Evolutionary conservation across 2,329 filamentous ascomycete genomes (phyloP).

Genomic region (Xylaria sp.): DNA sequence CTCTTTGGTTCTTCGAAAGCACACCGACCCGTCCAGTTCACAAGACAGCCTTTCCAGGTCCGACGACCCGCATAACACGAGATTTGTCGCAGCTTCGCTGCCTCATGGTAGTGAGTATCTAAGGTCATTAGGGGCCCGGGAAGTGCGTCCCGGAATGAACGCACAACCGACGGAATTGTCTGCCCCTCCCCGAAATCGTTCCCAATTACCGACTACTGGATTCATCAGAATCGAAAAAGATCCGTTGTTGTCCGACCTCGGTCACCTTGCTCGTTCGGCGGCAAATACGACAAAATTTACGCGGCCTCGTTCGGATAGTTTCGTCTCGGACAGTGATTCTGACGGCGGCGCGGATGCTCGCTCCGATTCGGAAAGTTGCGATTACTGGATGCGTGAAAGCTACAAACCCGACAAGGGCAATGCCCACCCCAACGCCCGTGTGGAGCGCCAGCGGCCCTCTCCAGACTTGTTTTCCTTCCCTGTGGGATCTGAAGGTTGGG

Average conservation of each 20-base stretch:
- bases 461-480: conserved; percentile 68
- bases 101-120: conserved; percentile 45
- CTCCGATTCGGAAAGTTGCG: conserved; percentile 59
- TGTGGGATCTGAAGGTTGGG: conserved; percentile 57
- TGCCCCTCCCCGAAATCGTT: conserved; percentile 50
- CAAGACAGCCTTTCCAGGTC: conserved; percentile 45
- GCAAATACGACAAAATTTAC: conserved; percentile 59
- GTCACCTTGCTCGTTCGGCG: conserved; percentile 55
- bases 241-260: conserved; percentile 38
- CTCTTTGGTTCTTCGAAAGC: conserved; percentile 60
- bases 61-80: conserved; percentile 25
- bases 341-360: conserved; percentile 56
- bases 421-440: conserved; percentile 23
- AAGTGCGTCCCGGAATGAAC: conserved; percentile 30
- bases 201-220: conserved; percentile 41
- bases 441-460: conserved; percentile 49
- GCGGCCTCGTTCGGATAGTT: conserved; percentile 54
- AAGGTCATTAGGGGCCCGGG: conserved; percentile 41
- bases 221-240: conserved; percentile 46
- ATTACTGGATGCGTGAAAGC: conserved; percentile 69
- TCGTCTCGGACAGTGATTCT: conserved; percentile 59
- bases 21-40: conserved; percentile 42
- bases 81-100: conserved; percentile 41
- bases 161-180: conserved; percentile 48
- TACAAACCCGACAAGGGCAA: conserved; percentile 54